Percentiles rank a stretch among this genome's conserved stretches.
Conservation (phyloP, 768 basidiomycete genomes). For the Rhodotorula sphaerocarpa region DNA sequence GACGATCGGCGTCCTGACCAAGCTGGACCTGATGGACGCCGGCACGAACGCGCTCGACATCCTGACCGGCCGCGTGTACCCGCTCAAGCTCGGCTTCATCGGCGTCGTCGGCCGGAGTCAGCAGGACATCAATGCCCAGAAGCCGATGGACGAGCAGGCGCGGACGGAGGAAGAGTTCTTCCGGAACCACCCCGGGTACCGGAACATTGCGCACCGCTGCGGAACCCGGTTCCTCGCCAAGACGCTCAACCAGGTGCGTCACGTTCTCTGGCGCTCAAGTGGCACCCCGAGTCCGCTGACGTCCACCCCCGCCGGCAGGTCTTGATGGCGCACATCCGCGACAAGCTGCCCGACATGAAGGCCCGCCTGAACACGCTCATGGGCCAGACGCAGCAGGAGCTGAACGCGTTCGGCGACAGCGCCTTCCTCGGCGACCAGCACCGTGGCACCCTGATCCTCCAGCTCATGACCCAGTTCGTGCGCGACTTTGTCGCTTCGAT, state of each 20-base stretch:
- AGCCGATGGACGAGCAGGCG: constrained; percentile 74
- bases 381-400: constrained; percentile 97
- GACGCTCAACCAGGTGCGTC: constrained; percentile 76
- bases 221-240: constrained; percentile 93
- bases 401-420: constrained; percentile 89
- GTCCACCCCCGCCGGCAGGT: constrained; percentile 50
- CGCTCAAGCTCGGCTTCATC: constrained; percentile 94
- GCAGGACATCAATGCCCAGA: constrained; percentile 84
- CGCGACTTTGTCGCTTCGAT: constrained; percentile 94
- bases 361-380: constrained; percentile 91
- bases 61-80: constrained; percentile 91
- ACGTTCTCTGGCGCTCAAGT: too few relatives aligned
- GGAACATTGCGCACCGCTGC: constrained; percentile 93
- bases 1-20: constrained; percentile 92
- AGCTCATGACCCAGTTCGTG: constrained; percentile 93
- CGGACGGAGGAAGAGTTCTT: constrained; percentile 87
- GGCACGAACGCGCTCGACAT: constrained; percentile 96
- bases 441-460: constrained; percentile 73
- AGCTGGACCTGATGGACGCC: constrained; percentile 97
- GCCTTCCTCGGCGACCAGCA: constrained; percentile 81
- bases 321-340: constrained; percentile 91
- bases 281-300: too few relatives aligned
- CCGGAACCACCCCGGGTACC: constrained; percentile 74
- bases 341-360: constrained; percentile 99
- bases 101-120: constrained; percentile 97